These are phyloP conservation scores for Cryptomeria japonica DNA, from an alignment of 75 land plant genomes.

Conservation along the genomic window DNA sequence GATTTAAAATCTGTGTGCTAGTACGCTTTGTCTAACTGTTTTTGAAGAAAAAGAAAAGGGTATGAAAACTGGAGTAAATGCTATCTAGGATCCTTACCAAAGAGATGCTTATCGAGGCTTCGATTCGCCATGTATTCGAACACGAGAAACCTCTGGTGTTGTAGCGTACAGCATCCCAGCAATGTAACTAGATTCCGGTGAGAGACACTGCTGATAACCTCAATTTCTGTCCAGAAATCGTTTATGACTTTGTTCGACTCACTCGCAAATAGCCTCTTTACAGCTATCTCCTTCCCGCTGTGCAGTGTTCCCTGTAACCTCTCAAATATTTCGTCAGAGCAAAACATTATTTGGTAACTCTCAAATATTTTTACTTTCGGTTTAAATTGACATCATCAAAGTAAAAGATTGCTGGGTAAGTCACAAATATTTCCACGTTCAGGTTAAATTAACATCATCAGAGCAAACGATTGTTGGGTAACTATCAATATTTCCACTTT, in stretches of 20 bases:
- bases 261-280: constrained; percentile 8
- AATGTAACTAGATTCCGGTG: constrained; percentile 18
- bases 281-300: constrained; percentile 2
- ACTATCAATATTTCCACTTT: no score
- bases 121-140: constrained; percentile 15
- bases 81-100: not conserved
- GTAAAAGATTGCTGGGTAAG: no score
- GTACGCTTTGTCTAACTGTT: no score
- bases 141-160: constrained; percentile 11
- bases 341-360: not conserved
- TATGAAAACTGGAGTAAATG: no score
- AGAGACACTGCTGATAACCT: constrained; percentile 7
- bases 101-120: constrained; percentile 13
- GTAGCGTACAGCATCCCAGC: constrained; percentile 16
- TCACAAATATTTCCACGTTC: no score
- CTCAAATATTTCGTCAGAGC: no score
- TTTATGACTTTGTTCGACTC: not conserved
- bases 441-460: no score
- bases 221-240: constrained; percentile 19
- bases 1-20: no score
- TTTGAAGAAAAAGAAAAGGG: no score
- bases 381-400: no score
- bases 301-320: constrained; percentile 9
- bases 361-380: no score
- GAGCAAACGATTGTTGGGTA: no score